Conservation (phyloP, 495 filamentous ascomycete species). For the Trichocladium uniseriatum region DNA sequence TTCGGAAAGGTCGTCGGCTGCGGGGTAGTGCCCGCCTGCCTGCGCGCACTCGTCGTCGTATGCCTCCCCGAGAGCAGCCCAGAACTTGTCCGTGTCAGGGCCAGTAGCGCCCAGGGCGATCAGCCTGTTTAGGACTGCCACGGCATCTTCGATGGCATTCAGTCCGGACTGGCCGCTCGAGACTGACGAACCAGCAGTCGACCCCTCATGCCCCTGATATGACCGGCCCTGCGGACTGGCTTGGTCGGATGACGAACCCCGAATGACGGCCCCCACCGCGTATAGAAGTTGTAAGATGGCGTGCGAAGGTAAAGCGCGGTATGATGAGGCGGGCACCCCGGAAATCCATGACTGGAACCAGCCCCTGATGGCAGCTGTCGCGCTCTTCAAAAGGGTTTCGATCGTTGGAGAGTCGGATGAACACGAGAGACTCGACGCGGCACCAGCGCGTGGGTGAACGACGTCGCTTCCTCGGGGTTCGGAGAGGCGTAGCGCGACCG, state of each 20-base stretch:
- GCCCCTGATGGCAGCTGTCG: slow-evolving; percentile 23
- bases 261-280: slow-evolving; percentile 29
- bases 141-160: not conserved
- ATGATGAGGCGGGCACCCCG: slow-evolving; percentile 27
- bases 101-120: not conserved
- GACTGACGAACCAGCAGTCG: not conserved
- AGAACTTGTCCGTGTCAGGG: not conserved
- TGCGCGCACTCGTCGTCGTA: not conserved
- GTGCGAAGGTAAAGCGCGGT: slow-evolving; percentile 31
- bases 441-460: not conserved
- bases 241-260: not conserved
- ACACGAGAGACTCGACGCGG: slow-evolving; percentile 19
- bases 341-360: slow-evolving; percentile 37
- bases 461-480: not conserved
- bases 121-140: not conserved
- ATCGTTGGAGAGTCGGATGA: slow-evolving; percentile 12
- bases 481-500: slow-evolving; percentile 2
- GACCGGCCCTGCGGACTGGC: not conserved
- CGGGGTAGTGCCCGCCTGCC: not conserved
- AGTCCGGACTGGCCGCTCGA: not conserved
- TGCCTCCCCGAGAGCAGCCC: not conserved
- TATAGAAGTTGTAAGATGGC: slow-evolving; percentile 32
- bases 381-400: slow-evolving; percentile 1
- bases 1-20: not conserved
- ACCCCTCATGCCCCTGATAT: not conserved